Evolutionary conservation across 768 basidiomycete genomes (phyloP), one percentile per base, ranked within the genome.

Genomic region (Hortiboletus flavorubellus): DNA sequence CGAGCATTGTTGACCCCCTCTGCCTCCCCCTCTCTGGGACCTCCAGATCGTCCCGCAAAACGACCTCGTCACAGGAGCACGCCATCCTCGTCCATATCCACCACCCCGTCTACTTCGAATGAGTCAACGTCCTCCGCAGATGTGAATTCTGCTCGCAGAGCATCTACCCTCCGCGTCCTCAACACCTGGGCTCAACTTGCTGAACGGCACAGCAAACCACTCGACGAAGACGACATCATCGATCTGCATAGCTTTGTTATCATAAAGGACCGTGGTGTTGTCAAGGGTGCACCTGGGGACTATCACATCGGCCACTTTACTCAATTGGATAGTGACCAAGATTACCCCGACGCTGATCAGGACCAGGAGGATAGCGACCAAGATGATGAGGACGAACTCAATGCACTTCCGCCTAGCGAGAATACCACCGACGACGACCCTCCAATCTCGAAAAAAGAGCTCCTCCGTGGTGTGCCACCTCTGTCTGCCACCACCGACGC

Each of bases 211-310:
- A 77, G 80, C 34, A 78, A 81, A 48, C 77, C 78, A 42, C 72
- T 89, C 38, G 87, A 89, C 60, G 85, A 91, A 64, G 90, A 92
- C 68, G 90, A 93, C 67, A 85, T 91, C 44, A 76, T 92, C 33
- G 86, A 91, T 63, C 72, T 93, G 3, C 72, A 75, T 51, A 83
- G 81, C 11, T 80, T 77, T 11, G 68, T 79, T 56, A 75, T 92
- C 40, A 73, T 89, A 54, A 83, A 81, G 62, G 87, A 92, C 67
- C 80, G 87, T 55, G 90, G 90, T 2, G 78, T 88, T 4, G 72
- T 88, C 40, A 79, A 81, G 44, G 61, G 64, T 15, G 69, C 75
- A 15, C 64, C 70, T 23, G 68, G 69, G 46, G 75, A 70, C 35
- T 77, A 75, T 59, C 67, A 75, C 11, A 78, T 89, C 62, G 87